Percentiles rank a stretch among this genome's conserved stretches.
Evolutionary conservation across 176 grass and related monocot genomes (phyloP).

Genomic region (Luzula sylvatica): DNA sequence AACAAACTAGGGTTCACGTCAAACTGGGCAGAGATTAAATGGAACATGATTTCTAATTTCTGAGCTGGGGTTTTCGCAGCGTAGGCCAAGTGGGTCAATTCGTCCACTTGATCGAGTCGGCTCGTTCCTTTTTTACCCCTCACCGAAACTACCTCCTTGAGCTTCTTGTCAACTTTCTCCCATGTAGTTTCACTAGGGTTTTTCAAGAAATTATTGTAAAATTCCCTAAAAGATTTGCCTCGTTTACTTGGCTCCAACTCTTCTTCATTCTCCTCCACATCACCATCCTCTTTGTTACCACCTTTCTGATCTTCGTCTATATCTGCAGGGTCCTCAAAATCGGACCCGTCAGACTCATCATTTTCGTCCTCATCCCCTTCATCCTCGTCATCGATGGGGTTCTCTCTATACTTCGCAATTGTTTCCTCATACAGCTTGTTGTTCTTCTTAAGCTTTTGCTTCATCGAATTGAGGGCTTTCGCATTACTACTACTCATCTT

Average conservation of each 20-base stretch:
- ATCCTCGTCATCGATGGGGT: slow-evolving; percentile 62
- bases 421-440: slow-evolving; percentile 86
- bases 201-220: slow-evolving; percentile 80
- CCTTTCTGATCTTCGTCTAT: slow-evolving; percentile 38
- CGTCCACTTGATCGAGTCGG: slow-evolving; percentile 87
- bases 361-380: slow-evolving; percentile 33
- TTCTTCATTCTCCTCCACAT: slow-evolving; percentile 17
- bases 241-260: slow-evolving; percentile 33
- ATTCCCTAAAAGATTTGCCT: slow-evolving; percentile 73
- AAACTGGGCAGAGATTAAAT: slow-evolving; percentile 91
- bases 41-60: slow-evolving; percentile 85
- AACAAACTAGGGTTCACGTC: slow-evolving; percentile 94
- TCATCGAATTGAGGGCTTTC: slow-evolving; percentile 71
- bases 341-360: slow-evolving; percentile 26
- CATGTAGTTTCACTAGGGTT: slow-evolving; percentile 92
- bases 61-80: slow-evolving; percentile 95
- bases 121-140: slow-evolving; percentile 94
- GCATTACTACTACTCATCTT: slow-evolving; percentile 99
- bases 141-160: slow-evolving; percentile 79
- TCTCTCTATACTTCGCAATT: slow-evolving; percentile 47
- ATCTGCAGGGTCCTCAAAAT: slow-evolving; percentile 48
- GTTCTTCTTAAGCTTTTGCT: slow-evolving; percentile 95
- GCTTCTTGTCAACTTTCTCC: slow-evolving; percentile 83
- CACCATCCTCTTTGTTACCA: slow-evolving; percentile 7
- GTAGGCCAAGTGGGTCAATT: slow-evolving; percentile 76